Evolutionary conservation across 345 rosid genomes (phyloP).

Genomic region (Mercurialis annua): DNA sequence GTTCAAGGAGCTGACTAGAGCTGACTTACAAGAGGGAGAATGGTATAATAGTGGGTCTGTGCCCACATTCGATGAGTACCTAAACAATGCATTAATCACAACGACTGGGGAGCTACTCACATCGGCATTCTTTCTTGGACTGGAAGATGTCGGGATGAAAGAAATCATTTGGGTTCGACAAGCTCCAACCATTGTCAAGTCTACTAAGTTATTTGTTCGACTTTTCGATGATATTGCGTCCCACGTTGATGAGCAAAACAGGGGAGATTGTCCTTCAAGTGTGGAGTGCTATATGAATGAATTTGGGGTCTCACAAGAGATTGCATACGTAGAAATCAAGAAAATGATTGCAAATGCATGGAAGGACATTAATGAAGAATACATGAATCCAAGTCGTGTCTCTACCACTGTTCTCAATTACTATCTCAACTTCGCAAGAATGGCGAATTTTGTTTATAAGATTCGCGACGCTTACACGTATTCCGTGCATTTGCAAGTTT

Average conservation of each 20-base stretch:
- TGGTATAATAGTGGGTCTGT: background rate
- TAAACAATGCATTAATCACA: background rate
- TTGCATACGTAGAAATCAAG: background rate
- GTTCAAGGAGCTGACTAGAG: slow-evolving; percentile 3
- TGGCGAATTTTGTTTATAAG: background rate
- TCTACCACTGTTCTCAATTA: too few relatives aligned
- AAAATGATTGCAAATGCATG: background rate
- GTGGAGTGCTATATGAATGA: slow-evolving; percentile 12
- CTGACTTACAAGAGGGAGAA: background rate
- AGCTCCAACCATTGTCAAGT: background rate
- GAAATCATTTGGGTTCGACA: background rate
- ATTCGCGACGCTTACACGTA: background rate
- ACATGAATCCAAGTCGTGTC: too few relatives aligned
- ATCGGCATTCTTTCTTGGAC: background rate
- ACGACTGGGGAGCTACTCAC: background rate
- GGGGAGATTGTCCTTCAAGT: background rate
- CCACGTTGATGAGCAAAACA: slow-evolving; percentile 1
- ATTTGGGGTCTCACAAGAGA: background rate
- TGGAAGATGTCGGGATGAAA: background rate
- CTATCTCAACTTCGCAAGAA: background rate
- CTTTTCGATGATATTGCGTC: background rate
- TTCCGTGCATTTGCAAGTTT: background rate
- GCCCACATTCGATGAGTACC: slow-evolving; percentile 12
- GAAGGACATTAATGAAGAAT: slow-evolving; percentile 3
- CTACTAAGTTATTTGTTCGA: background rate